Evolutionary conservation across 345 rosid species (phyloP), one percentile per base, ranked within the genome.

Genomic region (Crucihimalaya himalaica): DNA sequence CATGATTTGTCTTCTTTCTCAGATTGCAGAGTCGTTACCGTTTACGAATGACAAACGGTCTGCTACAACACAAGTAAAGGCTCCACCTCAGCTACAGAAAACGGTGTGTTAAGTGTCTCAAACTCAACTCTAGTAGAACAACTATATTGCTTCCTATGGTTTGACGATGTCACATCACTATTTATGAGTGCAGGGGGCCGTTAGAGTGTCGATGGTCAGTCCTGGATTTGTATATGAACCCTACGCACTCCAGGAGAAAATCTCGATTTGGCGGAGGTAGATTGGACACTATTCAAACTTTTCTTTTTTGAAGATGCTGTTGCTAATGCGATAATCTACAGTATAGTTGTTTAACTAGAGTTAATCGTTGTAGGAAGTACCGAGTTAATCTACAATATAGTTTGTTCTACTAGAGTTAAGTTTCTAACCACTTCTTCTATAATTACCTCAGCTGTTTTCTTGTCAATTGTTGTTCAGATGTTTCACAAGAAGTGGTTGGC

Each of bases 221-320:
- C 99, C 99, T 59, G 99, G 99, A 60, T 80, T 92, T 80, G 84
- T 95, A 28, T 86, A 86, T 79, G 99, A 92, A 74, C 96, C 97
- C 52, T 94, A 89, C 79, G 77, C 83, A 65, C 81, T 83, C 46
- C 87, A 82, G 16, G 93, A 88, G 75, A 79, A 75, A 48, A 86
- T 95, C 71, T 62, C 97, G 12, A 83, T 90, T 68, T 95, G 96
- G 97, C 68, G 60, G 75, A 91, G 99, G 99, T 95, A 78, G 3
- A 9, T 28, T 37, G 16, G 56, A 23, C 2, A 23, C 25, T 23
- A 23, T 23, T 23, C 25, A 23, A 23, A 23, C 25, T 23, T 23
- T 23, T n/a, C n/a, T 23, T 21, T 23, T 23, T 23, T 23, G 25
- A 66, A 70, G 59, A 15, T 76, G 7, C 19, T 39, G 42, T 56